Conservation (phyloP, 208 protist genomes). For the Spongospora subterranea region DNA sequence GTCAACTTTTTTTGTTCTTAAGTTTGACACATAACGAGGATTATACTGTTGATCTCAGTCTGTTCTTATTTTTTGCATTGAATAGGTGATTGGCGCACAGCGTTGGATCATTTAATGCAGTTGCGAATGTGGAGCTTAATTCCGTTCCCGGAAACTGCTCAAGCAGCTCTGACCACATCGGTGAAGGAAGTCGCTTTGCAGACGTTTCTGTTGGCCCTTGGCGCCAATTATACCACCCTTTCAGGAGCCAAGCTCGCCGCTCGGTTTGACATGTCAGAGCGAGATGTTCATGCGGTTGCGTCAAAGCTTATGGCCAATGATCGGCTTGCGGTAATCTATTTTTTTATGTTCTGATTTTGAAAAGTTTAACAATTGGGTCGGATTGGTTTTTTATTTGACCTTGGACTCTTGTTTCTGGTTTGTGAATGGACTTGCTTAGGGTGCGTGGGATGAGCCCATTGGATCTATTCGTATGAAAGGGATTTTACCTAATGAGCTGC, state of each 20-base stretch:
- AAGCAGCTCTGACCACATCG: conserved; percentile 69
- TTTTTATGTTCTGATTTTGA: background rate
- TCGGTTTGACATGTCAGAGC: conserved; percentile 71
- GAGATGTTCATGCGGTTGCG: conserved; percentile 73
- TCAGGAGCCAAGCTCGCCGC: conserved; percentile 68
- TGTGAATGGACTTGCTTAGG: conserved; percentile 50
- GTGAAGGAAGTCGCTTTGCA: conserved; percentile 79
- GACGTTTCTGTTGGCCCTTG: conserved; percentile 80
- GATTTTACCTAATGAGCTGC: conserved; percentile 73
- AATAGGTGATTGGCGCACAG: conserved; percentile 71
- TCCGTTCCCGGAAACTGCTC: conserved; percentile 65
- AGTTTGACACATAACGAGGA: background rate
- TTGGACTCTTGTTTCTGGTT: background rate
- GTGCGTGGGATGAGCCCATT: conserved; percentile 77
- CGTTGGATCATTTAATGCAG: conserved; percentile 68
- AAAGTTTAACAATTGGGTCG: background rate
- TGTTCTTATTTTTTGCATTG: conserved; percentile 53
- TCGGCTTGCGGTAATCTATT: conserved; percentile 65
- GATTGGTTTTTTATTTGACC: background rate
- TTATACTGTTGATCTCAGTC: conserved; percentile 2
- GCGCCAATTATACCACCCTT: conserved; percentile 74
- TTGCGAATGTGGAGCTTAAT: conserved; percentile 78
- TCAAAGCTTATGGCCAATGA: conserved; percentile 79
- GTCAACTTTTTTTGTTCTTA: conserved; percentile 48
- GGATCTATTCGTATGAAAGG: conserved; percentile 75